Conservation (phyloP, 352 stramenopile species). For the Globisporangium irregulare region DNA sequence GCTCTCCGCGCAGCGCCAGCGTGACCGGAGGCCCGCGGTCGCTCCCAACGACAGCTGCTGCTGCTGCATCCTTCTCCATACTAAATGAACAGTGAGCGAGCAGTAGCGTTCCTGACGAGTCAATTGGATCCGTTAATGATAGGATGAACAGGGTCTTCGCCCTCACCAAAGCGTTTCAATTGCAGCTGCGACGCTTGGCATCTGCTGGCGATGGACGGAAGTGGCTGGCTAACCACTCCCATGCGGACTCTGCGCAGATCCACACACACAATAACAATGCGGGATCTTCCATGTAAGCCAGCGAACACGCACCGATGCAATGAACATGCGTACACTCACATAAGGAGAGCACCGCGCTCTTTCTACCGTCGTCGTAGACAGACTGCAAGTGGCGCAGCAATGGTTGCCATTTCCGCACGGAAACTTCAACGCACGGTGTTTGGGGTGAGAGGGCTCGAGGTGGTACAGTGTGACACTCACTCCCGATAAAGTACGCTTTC, state of each 20-base stretch:
- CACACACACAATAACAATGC: background rate
- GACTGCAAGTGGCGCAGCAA: background rate
- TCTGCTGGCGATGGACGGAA: background rate
- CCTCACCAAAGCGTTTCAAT: conserved; percentile 2
- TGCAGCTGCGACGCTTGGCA: conserved; percentile 3
- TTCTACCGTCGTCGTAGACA: background rate
- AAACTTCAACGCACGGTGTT: conserved; percentile 3
- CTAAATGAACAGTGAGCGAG: background rate
- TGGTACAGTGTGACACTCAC: background rate
- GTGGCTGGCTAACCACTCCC: background rate
- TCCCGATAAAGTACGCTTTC: conserved; percentile 3
- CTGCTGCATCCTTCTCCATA: background rate
- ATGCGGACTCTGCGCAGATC: background rate
- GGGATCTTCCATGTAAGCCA: background rate
- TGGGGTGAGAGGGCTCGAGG: background rate
- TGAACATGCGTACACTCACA: background rate
- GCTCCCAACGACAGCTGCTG: background rate
- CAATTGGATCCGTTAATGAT: background rate
- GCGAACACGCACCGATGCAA: background rate
- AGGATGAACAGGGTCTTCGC: too few relatives aligned
- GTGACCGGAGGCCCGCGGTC: conserved; percentile 25
- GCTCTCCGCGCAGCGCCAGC: conserved; percentile 37
- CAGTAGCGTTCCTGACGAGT: background rate
- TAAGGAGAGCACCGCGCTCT: background rate
- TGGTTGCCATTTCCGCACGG: background rate